These are phyloP conservation scores for Pythium brassicae DNA, from an alignment of 352 stramenopile genomes.

Conservation along the genomic window DNA sequence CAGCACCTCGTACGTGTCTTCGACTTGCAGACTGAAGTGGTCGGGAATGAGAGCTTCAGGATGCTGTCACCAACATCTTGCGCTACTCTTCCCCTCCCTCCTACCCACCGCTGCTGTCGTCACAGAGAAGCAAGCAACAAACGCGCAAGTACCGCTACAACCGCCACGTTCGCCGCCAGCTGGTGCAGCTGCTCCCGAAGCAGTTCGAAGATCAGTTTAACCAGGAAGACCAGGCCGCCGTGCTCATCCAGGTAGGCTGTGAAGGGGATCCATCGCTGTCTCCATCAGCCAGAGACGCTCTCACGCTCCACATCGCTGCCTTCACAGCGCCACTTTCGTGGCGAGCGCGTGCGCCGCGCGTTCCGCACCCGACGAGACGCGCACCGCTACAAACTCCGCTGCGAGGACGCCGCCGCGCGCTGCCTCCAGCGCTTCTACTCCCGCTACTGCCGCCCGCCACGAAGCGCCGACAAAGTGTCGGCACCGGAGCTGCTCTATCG, in stretches of 20 bases:
- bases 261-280: no score
- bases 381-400: slow-evolving; percentile 8
- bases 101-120: neutral
- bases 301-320: neutral
- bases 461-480: neutral
- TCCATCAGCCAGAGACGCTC: neutral
- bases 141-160: slow-evolving; percentile 76
- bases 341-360: slow-evolving; percentile 22
- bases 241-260: slow-evolving; percentile 31
- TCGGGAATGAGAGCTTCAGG: no score
- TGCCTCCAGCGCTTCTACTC: slow-evolving; percentile 25
- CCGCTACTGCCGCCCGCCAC: slow-evolving; percentile 6
- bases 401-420: slow-evolving; percentile 15
- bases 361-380: slow-evolving; percentile 21
- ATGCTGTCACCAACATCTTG: no score
- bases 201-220: slow-evolving; percentile 42
- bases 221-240: slow-evolving; percentile 31
- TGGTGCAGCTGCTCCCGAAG: slow-evolving; percentile 36
- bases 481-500: slow-evolving; percentile 34
- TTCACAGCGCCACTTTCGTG: slow-evolving; percentile 41
- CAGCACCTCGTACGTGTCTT: slow-evolving; percentile 32
- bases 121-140: slow-evolving; percentile 38
- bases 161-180: slow-evolving; percentile 34
- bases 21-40: neutral
- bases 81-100: neutral